Percentiles rank a stretch among this genome's conserved stretches.
These are phyloP conservation scores for Colletotrichum sp. DNA, from an alignment of 2,329 filamentous ascomycete genomes.

Conservation along the genomic window DNA sequence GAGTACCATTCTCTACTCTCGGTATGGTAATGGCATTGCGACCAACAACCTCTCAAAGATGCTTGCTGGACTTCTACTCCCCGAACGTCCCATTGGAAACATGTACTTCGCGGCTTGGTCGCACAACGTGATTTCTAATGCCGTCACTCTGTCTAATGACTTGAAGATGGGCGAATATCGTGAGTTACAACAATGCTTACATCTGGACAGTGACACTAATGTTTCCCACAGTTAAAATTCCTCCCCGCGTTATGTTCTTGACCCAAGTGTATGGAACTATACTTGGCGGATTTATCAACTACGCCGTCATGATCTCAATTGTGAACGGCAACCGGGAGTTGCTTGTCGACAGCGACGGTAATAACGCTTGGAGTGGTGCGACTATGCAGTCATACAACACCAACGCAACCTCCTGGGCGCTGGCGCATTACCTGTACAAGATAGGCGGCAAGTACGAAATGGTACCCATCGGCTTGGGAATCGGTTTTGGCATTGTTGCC, in stretches of 20 bases:
- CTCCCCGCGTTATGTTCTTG: conserved; percentile 58
- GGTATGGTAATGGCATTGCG: conserved; percentile 61
- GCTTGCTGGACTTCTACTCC: conserved; percentile 56
- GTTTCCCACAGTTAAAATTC: conserved; percentile 52
- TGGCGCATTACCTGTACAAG: conserved; percentile 60
- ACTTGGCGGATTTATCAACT: conserved; percentile 59
- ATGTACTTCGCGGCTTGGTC: conserved; percentile 66
- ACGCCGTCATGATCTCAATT: conserved; percentile 61
- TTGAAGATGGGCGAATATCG: conserved; percentile 65
- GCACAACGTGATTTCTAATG: conserved; percentile 58
- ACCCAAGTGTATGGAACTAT: conserved; percentile 62
- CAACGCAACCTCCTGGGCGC: conserved; percentile 52
- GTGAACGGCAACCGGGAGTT: conserved; percentile 53
- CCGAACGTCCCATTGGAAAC: conserved; percentile 57
- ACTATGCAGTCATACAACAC: conserved; percentile 55
- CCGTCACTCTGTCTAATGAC: conserved; percentile 55
- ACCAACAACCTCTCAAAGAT: conserved; percentile 65
- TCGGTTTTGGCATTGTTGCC: conserved; percentile 50
- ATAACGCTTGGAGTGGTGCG: conserved; percentile 58
- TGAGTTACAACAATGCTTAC: conserved; percentile 29
- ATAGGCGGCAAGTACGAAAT: conserved; percentile 46
- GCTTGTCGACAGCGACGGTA: conserved; percentile 49
- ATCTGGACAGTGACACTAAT: conserved; percentile 21
- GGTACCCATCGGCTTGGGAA: conserved; percentile 54
- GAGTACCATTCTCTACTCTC: conserved; percentile 57